These are phyloP conservation scores for Trametes polyzona DNA, from an alignment of 1,284 basidiomycete genomes.

Conservation along the genomic window DNA sequence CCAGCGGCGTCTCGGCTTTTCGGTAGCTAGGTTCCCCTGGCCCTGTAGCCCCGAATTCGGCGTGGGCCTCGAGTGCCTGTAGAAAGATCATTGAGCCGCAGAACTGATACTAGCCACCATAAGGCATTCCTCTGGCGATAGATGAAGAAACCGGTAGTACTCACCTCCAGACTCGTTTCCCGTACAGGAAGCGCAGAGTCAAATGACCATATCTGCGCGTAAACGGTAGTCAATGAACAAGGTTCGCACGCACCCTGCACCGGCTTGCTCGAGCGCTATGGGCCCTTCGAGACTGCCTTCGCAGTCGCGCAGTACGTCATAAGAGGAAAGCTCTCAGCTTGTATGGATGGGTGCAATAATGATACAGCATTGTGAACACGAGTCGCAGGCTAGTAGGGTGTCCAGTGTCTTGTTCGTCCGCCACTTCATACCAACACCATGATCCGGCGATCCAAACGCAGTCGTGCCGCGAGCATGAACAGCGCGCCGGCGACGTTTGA, in stretches of 20 bases:
- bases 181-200: too few relatives aligned
- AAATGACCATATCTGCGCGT: background rate
- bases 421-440: constrained; percentile 11
- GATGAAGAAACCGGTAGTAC: too few relatives aligned
- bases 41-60: background rate
- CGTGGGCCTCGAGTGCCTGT: background rate
- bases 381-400: background rate
- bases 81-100: too few relatives aligned
- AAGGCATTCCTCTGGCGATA: too few relatives aligned
- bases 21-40: background rate
- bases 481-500: constrained; percentile 58
- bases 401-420: background rate
- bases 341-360: background rate
- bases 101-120: too few relatives aligned
- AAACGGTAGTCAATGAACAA: background rate
- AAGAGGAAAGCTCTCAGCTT: background rate
- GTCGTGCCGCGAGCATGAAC: constrained; percentile 50
- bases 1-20: background rate
- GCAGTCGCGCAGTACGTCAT: too few relatives aligned
- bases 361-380: constrained; percentile 2
- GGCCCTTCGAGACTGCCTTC: background rate
- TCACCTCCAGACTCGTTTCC: too few relatives aligned
- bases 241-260: background rate
- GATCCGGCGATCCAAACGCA: constrained; percentile 27
- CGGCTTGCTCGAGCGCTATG: background rate